phyloP scores from a whole-genome alignment of 2,329 filamentous ascomycete genomes.

The Colletotrichum melonis region DNA sequence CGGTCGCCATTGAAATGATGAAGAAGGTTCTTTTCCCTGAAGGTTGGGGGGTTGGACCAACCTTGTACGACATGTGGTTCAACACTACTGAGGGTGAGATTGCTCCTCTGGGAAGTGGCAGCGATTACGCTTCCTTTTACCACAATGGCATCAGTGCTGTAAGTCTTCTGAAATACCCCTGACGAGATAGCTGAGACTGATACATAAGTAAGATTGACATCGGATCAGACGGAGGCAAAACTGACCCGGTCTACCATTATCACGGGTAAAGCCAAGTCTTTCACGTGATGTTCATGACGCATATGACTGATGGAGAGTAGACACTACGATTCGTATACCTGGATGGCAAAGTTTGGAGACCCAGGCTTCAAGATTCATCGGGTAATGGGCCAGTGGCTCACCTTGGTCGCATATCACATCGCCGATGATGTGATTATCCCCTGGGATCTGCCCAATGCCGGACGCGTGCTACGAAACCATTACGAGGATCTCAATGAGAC shows the following conservation, averaged over 20 bases:
- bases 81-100: constrained; percentile 24
- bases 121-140: constrained; percentile 28
- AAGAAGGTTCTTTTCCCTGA: constrained; percentile 30
- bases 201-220: constrained; percentile 2
- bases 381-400: constrained; percentile 54
- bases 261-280: constrained; percentile 4
- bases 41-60: constrained; percentile 25
- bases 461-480: constrained; percentile 19
- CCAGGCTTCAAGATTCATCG: constrained; percentile 60
- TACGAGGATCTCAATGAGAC: constrained; percentile 28
- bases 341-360: constrained; percentile 64
- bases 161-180: neutral
- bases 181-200: neutral
- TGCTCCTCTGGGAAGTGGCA: constrained; percentile 15
- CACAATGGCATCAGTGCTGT: constrained; percentile 27
- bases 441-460: constrained; percentile 29
- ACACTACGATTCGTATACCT: constrained; percentile 49
- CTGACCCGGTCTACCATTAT: constrained; percentile 27
- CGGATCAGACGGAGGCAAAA: constrained; percentile 25
- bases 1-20: constrained; percentile 25
- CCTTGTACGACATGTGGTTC: constrained; percentile 32
- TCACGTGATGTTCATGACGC: neutral
- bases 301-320: neutral
- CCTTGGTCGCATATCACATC: constrained; percentile 28
- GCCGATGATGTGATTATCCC: constrained; percentile 28